Evolutionary conservation across 768 basidiomycete genomes (phyloP), one percentile per base, ranked within the genome.

Genomic region (Mycena rebaudengoi): DNA sequence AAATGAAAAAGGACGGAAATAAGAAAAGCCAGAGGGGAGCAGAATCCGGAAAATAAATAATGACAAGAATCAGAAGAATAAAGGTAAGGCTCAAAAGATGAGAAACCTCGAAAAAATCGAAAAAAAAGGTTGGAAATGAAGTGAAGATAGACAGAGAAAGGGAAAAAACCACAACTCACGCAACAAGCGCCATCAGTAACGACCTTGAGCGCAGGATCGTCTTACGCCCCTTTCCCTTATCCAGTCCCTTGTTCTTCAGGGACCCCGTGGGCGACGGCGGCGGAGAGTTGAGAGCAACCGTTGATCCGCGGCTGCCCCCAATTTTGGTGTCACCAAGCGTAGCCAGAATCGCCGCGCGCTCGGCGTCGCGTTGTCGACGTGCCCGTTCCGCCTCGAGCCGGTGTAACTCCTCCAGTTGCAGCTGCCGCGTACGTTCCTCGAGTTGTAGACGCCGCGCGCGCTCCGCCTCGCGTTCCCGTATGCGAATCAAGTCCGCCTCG

Each of bases 141-240:
- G n/a, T n/a, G 40, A 7, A 54, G 41, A 35, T 40, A 25, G 14
- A 43, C 25, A 44, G 20, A 59, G n/a, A n/a, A n/a, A n/a, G n/a
- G n/a, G 7, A 49, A 62, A 40, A 73, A 52, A 33, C n/a, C n/a
- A n/a, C n/a, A n/a, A 62, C 83, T 52, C 77, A 89, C 83, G 87
- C 83, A 61, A 92, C 86, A 39, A 93, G 77, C 7, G 88, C 84
- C 84, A 88, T 90, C 48, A 91, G 79, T 62, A 92, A 72, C 16
- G 91, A 92, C 43, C 87, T 82, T 14, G 65, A 66, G 14, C 56
- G 32, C 13, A 64, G 45, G 7, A 61, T 56, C 14, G 43, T 40
- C 30, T 67, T 67, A 40, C 62, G 35, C 40, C 48, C 21, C 4
- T 48, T 25, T 7, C 58, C 59, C 21, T 68, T 68, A n/a, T n/a